phyloP scores from a whole-genome alignment of 2,329 filamentous ascomycete genomes.

The Cytospora mali region DNA sequence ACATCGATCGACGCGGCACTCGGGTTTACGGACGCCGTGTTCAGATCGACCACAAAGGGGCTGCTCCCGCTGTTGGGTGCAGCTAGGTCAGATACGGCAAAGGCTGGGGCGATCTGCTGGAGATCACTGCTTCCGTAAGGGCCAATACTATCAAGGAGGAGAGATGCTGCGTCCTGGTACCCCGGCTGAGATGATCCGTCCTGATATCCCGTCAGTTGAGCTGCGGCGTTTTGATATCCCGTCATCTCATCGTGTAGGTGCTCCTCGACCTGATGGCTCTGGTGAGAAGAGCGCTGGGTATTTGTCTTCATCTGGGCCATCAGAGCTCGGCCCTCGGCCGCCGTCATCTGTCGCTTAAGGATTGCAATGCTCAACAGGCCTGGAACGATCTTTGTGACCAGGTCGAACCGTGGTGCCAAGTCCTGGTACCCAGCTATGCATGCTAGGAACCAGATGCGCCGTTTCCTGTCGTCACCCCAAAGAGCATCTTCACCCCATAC shows the following conservation, averaged over 20 bases:
- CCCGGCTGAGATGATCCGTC: not conserved
- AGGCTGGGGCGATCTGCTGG: not conserved
- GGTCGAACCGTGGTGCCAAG: constrained; percentile 33
- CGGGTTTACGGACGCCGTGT: constrained; percentile 12
- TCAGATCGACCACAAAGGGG: constrained; percentile 23
- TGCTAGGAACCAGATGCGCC: constrained; percentile 35
- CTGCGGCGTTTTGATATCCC: not conserved
- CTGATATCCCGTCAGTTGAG: not conserved
- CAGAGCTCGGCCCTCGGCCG: constrained; percentile 24
- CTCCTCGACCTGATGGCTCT: not conserved
- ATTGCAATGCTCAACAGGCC: constrained; percentile 35
- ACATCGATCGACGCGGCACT: constrained; percentile 14
- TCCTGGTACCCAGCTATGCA: constrained; percentile 35
- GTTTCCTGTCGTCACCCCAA: constrained; percentile 26
- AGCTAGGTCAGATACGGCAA: not conserved
- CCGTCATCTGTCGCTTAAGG: constrained; percentile 23
- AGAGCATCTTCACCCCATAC: not conserved
- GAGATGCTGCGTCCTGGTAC: not conserved
- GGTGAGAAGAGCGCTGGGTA: not conserved
- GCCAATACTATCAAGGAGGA: not conserved
- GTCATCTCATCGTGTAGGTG: not conserved
- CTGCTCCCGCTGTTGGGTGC: not conserved
- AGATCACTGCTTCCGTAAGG: not conserved
- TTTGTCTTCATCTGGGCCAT: constrained; percentile 8
- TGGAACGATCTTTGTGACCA: constrained; percentile 32